These are phyloP conservation scores for Ligustrum vulgare DNA, from an alignment of 257 asterid genomes.

Conservation along the genomic window DNA sequence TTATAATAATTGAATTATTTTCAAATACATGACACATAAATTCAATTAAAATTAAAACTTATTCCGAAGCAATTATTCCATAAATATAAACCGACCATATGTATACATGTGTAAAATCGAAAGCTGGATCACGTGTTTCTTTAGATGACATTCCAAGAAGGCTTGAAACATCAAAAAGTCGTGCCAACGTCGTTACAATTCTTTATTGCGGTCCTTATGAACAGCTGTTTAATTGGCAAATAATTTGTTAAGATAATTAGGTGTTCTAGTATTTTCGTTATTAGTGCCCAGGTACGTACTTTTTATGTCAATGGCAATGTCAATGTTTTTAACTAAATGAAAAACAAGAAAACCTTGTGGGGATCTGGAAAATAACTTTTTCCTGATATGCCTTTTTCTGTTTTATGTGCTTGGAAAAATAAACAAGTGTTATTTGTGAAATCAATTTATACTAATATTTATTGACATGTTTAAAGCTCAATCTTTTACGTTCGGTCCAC, in stretches of 20 bases:
- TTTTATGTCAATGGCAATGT: constrained; percentile 13
- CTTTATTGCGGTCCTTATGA: constrained; percentile 17
- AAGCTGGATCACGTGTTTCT: not conserved
- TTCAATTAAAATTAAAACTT: too few relatives aligned
- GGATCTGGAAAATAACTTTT: constrained; percentile 24
- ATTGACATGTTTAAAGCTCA: not conserved
- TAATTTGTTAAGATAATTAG: not conserved
- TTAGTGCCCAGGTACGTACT: too few relatives aligned
- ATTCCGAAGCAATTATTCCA: too few relatives aligned
- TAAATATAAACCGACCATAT: too few relatives aligned
- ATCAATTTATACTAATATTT: too few relatives aligned
- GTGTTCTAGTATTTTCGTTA: too few relatives aligned
- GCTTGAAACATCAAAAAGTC: constrained; percentile 13
- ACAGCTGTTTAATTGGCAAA: constrained; percentile 26
- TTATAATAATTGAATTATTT: too few relatives aligned
- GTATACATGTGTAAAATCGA: not conserved
- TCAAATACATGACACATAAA: too few relatives aligned
- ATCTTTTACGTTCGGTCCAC: too few relatives aligned
- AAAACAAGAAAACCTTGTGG: constrained; percentile 23
- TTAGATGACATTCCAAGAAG: constrained; percentile 24
- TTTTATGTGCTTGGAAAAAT: too few relatives aligned
- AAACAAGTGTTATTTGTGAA: not conserved
- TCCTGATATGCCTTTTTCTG: not conserved
- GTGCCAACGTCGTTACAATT: constrained; percentile 19
- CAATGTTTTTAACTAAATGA: constrained; percentile 23